Evolutionary conservation across 2,329 filamentous ascomycete genomes (phyloP).

Genomic region (Ophiostoma populinum): DNA sequence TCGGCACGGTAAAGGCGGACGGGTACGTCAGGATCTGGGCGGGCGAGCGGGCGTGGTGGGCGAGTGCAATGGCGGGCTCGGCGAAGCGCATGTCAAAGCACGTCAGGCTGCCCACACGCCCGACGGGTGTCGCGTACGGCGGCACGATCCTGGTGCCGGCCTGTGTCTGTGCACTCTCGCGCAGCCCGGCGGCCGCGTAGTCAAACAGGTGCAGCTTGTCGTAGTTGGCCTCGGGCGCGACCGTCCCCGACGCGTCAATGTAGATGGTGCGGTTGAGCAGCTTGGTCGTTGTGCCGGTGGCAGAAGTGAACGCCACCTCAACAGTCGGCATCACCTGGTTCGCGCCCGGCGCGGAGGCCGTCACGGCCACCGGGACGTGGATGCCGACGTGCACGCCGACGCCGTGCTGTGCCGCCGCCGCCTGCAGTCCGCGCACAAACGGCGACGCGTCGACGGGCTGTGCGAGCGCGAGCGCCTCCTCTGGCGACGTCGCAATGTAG

Average conservation of each 20-base stretch:
- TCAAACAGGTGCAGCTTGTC: conserved; percentile 91
- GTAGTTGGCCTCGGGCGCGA: conserved; percentile 33
- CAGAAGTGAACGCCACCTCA: conserved; percentile 5
- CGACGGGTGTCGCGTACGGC: conserved; percentile 58
- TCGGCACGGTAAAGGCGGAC: conserved; percentile 77
- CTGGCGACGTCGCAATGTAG: conserved; percentile 58
- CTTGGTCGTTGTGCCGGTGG: conserved; percentile 13
- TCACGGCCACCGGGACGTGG: conserved; percentile 48
- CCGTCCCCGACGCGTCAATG: conserved; percentile 26
- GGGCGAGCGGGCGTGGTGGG: conserved; percentile 19
- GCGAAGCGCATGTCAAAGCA: conserved; percentile 86
- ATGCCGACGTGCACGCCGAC: conserved; percentile 75
- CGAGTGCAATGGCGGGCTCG: conserved; percentile 52
- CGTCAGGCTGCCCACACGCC: conserved; percentile 62
- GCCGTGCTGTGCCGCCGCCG: conserved; percentile 42
- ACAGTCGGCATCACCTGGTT: conserved; percentile 12
- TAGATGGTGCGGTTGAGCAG: conserved; percentile 37
- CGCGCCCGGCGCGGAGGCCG: conserved; percentile 12
- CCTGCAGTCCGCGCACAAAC: conserved; percentile 61
- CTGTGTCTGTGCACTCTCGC: conserved; percentile 20
- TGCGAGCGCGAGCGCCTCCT: conserved; percentile 55
- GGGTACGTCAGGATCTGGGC: conserved; percentile 75
- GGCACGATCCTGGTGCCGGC: conserved; percentile 21
- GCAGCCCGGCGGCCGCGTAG: conserved; percentile 29
- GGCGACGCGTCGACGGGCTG: conserved; percentile 45